Conservation (phyloP, 306 rosid genomes). For the Cucurbita moschata region DNA sequence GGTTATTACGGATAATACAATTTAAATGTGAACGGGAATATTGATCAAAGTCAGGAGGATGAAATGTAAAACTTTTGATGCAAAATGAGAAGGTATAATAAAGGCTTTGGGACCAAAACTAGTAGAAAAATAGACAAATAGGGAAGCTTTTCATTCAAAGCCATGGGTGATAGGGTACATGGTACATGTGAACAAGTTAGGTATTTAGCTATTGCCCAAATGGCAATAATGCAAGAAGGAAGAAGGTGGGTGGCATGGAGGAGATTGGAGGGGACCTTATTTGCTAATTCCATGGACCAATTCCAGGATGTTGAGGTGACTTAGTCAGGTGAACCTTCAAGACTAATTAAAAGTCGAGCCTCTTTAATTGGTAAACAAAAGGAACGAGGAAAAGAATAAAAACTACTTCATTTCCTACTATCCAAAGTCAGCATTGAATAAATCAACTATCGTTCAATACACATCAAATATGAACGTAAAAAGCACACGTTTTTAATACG, state of each 20-base stretch:
- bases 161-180: constrained; percentile 5
- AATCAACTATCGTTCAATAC: neutral
- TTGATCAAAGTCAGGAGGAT: neutral
- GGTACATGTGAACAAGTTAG: constrained; percentile 10
- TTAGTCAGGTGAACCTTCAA: constrained; percentile 6
- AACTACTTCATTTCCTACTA: neutral
- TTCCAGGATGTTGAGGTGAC: constrained; percentile 9
- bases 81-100: neutral
- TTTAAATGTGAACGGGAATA: neutral
- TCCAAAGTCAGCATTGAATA: neutral
- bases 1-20: no score
- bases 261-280: constrained; percentile 9
- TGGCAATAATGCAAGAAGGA: constrained; percentile 9
- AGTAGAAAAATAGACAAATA: constrained; percentile 5
- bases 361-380: neutral
- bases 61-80: neutral
- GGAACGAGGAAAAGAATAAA: neutral
- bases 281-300: constrained; percentile 8
- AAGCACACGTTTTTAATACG: neutral
- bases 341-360: neutral
- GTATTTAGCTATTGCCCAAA: constrained; percentile 1
- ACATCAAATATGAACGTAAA: neutral
- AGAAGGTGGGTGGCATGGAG: constrained; percentile 9
- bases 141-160: constrained; percentile 6
- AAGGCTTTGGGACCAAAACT: constrained; percentile 10